A percentile compares a stretch with the other conserved stretches of the same genome.
These are phyloP conservation scores for Ilyonectria robusta DNA, from an alignment of 2,329 filamentous ascomycete species.

Conservation along the genomic window DNA sequence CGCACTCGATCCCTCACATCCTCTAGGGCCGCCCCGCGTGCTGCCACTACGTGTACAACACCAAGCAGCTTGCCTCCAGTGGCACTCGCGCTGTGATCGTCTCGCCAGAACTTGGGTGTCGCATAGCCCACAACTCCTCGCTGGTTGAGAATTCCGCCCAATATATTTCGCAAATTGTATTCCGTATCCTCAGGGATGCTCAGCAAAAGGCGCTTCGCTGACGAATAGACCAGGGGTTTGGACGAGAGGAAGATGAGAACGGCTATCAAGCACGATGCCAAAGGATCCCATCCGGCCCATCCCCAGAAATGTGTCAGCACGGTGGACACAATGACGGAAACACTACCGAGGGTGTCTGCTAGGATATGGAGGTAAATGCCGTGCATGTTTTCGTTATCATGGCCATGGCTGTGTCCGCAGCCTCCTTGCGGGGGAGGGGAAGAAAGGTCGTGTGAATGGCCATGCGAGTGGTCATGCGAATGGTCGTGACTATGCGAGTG, in stretches of 20 bases:
- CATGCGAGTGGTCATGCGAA: constrained; percentile 58
- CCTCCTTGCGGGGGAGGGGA: constrained; percentile 11
- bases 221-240: constrained; percentile 87
- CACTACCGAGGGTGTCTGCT: constrained; percentile 93
- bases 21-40: constrained; percentile 79
- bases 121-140: constrained; percentile 89
- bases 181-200: constrained; percentile 88
- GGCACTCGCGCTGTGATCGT: constrained; percentile 71
- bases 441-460: constrained; percentile 53
- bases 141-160: constrained; percentile 86
- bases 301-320: constrained; percentile 87
- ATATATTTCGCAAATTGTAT: constrained; percentile 87
- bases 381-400: constrained; percentile 97
- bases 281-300: constrained; percentile 94
- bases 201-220: constrained; percentile 85
- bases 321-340: constrained; percentile 94
- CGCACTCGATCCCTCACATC: constrained; percentile 86
- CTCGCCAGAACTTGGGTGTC: constrained; percentile 93
- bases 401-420: constrained; percentile 60
- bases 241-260: constrained; percentile 94
- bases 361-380: constrained; percentile 97
- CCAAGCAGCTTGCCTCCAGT: constrained; percentile 75
- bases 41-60: constrained; percentile 88
- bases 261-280: constrained; percentile 94
- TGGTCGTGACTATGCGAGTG: constrained; percentile 39